A percentile compares a stretch with the other conserved stretches of the same genome.
These are phyloP conservation scores for Alternaria brassicicola DNA, from an alignment of 2,329 filamentous ascomycete genomes.

Conservation along the genomic window DNA sequence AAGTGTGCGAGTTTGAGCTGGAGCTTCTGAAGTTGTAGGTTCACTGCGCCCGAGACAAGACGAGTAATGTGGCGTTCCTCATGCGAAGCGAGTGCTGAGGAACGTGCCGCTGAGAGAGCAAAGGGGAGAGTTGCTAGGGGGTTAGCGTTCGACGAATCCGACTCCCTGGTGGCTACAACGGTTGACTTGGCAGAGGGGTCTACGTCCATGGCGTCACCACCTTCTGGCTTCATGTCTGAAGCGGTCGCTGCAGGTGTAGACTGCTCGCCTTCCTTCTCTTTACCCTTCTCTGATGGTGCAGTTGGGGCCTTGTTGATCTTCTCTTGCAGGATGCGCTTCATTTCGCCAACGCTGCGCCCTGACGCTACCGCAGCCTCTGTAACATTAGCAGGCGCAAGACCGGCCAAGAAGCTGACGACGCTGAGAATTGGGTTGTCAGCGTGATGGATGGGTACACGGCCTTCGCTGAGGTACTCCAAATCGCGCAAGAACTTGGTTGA, in stretches of 20 bases:
- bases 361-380: constrained; percentile 79
- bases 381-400: constrained; percentile 85
- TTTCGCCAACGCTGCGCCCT: constrained; percentile 82
- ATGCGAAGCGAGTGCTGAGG: constrained; percentile 87
- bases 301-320: constrained; percentile 70
- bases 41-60: constrained; percentile 88
- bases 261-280: constrained; percentile 66
- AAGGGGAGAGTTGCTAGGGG: constrained; percentile 78
- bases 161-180: constrained; percentile 37
- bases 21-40: constrained; percentile 92
- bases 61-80: constrained; percentile 97
- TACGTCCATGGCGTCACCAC: constrained; percentile 64
- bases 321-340: constrained; percentile 78
- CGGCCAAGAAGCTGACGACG: constrained; percentile 91
- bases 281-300: constrained; percentile 57
- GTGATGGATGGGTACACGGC: constrained; percentile 86
- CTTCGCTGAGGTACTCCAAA: constrained; percentile 71
- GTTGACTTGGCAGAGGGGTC: constrained; percentile 58
- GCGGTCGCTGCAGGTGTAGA: constrained; percentile 53
- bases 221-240: constrained; percentile 58
- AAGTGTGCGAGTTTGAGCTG: constrained; percentile 97
- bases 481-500: constrained; percentile 47
- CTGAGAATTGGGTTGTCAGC: constrained; percentile 97
- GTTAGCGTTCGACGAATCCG: constrained; percentile 28
- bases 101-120: constrained; percentile 82